Percentiles rank a stretch among this genome's conserved stretches.
Evolutionary conservation across 495 filamentous ascomycete species (phyloP).

Genomic region (Rusavskia elegans): DNA sequence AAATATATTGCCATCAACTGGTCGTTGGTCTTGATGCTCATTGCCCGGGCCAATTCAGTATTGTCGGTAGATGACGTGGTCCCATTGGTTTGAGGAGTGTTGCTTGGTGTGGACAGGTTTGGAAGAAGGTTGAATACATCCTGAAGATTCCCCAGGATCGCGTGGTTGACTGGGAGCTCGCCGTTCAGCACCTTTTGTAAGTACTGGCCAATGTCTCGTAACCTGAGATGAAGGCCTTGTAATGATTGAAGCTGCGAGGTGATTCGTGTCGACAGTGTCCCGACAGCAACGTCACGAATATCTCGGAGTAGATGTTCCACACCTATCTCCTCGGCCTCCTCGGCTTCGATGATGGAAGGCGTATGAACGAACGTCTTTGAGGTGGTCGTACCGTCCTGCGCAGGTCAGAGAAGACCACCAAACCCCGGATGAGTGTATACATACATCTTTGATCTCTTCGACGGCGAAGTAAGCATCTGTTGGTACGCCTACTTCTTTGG

Average conservation of each 20-base stretch:
- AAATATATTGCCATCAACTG: conserved; percentile 97
- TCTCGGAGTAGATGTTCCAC: conserved; percentile 96
- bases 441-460: conserved; percentile 98
- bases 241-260: conserved; percentile 95
- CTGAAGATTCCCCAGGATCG: conserved; percentile 92
- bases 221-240: conserved; percentile 85
- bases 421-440: conserved; percentile 14
- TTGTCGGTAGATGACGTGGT: conserved; percentile 39
- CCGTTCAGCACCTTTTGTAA: conserved; percentile 89
- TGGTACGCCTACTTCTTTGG: conserved; percentile 93
- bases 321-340: conserved; percentile 97
- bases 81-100: conserved; percentile 31
- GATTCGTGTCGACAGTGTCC: conserved; percentile 93
- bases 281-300: conserved; percentile 94
- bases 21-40: conserved; percentile 98
- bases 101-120: conserved; percentile 76
- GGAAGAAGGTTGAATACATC: conserved; percentile 98
- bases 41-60: conserved; percentile 76
- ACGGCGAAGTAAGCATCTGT: conserved; percentile 99
- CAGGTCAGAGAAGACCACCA: neutral
- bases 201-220: conserved; percentile 90
- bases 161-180: conserved; percentile 89
- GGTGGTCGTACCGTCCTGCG: conserved; percentile 93
- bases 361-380: conserved; percentile 97
- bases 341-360: conserved; percentile 96